Conservation (phyloP, 768 basidiomycete species). For the Lactarius hengduanensis region DNA sequence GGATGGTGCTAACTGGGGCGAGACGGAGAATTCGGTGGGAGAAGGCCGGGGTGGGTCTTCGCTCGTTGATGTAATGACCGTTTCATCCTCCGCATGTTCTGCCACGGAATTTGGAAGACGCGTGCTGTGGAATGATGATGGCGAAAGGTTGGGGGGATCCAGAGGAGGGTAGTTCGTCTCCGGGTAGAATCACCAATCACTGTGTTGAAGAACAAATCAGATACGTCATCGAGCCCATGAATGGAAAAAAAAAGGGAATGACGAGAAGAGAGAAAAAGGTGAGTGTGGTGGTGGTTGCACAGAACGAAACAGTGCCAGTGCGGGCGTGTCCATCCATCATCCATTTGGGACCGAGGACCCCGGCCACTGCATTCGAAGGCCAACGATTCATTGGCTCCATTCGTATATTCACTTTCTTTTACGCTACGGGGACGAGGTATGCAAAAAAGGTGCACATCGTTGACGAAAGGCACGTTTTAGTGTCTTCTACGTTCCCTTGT, state of each 20-base stretch:
- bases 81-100: too few species aligned
- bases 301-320: slow-evolving; percentile 1
- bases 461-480: slow-evolving; percentile 57
- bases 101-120: too few species aligned
- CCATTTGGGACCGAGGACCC: slow-evolving; percentile 11
- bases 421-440: slow-evolving; percentile 90
- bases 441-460: slow-evolving; percentile 68
- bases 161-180: too few species aligned
- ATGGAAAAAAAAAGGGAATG: slow-evolving; percentile 47
- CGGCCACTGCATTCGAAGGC: not conserved
- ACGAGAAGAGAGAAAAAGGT: slow-evolving; percentile 39
- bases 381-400: not conserved
- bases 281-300: slow-evolving; percentile 11
- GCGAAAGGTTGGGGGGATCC: too few species aligned
- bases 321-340: too few species aligned
- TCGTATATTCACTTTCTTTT: slow-evolving; percentile 57
- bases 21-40: too few species aligned
- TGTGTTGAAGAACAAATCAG: slow-evolving; percentile 71
- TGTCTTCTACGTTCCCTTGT: slow-evolving; percentile 36
- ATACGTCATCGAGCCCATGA: slow-evolving; percentile 83
- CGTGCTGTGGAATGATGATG: too few species aligned
- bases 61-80: too few species aligned
- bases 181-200: slow-evolving; percentile 68
- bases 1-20: too few species aligned
- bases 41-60: too few species aligned